Evolutionary conservation across 2,329 filamentous ascomycete species (phyloP), one percentile per base, ranked within the genome.

Genomic region (Penicillium sp.): DNA sequence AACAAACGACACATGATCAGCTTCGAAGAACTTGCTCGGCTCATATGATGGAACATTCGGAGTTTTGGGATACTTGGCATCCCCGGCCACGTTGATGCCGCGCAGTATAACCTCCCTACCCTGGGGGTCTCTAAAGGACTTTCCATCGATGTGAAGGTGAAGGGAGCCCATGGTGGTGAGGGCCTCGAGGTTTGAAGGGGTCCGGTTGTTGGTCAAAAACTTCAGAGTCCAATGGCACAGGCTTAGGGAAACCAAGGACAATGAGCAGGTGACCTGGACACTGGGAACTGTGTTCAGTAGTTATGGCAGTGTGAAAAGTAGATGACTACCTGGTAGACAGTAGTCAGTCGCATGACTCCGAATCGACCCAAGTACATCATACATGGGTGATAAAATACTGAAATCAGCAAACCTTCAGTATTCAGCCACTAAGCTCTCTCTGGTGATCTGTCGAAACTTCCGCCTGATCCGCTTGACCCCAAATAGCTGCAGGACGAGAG

Each of bases 81-180:
- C 90, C 47, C 79, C 87, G 25, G 89, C 88, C 46, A 93, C 77
- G 59, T 98, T 98, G 71, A 98, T 95, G 48, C 92, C 92, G 48
- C 92, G 82, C 30, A 98, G 73, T 2, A 86, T 83, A 39, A 98
- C 79, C 66, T 96, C 85, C 45, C 92, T 82, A 49, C 88, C 83
- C 48, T 87, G 69, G 10, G 71, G 62, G 62, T 98, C 93, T 45
- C 85, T 79, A 66, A 98, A 95, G 51, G 79, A 80, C 45, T 80
- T 80, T 49, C 92, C 84, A 56, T 95, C 86, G 54, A 98, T 90
- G 15, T 77, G 80, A 34, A 98, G 73, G 36, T 84, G 81, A 35
- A 90, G 76, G 14, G 79, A 71, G 44, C 82, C 71, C 87, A 94
- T 95, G 8, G 32, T 50, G 20, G 20, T 6, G 25, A 27, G 6